Conservation (phyloP, 257 asterid species). For the Solanum bukasovii region DNA sequence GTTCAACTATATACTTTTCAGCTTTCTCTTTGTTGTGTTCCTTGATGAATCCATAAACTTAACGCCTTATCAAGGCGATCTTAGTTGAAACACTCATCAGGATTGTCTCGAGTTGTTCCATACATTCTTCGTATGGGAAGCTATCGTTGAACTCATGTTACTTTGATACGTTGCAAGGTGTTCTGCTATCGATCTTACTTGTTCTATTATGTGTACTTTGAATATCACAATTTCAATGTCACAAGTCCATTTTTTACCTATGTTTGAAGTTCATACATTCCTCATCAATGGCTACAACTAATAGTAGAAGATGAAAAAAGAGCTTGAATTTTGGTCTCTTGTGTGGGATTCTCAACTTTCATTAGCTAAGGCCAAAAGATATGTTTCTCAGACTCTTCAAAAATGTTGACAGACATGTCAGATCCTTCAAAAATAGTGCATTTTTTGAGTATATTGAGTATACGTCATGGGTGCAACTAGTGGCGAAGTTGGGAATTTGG, state of each 20-base stretch:
- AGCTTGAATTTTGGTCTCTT: background rate
- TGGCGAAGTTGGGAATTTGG: background rate
- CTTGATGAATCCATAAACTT: background rate
- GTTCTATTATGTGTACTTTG: background rate
- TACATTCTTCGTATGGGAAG: background rate
- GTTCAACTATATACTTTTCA: background rate
- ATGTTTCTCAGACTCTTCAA: background rate
- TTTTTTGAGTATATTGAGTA: background rate
- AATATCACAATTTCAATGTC: background rate
- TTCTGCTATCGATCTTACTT: background rate
- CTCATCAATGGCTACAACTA: background rate
- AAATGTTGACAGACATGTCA: rapidly evolving
- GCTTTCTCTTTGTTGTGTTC: background rate
- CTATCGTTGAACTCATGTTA: background rate
- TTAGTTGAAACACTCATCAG: background rate
- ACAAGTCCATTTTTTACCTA: background rate
- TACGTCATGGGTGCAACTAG: rapidly evolving
- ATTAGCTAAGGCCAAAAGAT: background rate
- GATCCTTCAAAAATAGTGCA: background rate
- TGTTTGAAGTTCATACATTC: background rate
- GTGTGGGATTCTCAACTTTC: background rate
- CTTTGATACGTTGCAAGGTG: background rate
- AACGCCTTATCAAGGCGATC: background rate
- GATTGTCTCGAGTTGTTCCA: background rate
- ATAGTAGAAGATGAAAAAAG: background rate